These are phyloP conservation scores for Saccharomycopsis sp. DNA, from an alignment of 805 yeast species.

Conservation along the genomic window DNA sequence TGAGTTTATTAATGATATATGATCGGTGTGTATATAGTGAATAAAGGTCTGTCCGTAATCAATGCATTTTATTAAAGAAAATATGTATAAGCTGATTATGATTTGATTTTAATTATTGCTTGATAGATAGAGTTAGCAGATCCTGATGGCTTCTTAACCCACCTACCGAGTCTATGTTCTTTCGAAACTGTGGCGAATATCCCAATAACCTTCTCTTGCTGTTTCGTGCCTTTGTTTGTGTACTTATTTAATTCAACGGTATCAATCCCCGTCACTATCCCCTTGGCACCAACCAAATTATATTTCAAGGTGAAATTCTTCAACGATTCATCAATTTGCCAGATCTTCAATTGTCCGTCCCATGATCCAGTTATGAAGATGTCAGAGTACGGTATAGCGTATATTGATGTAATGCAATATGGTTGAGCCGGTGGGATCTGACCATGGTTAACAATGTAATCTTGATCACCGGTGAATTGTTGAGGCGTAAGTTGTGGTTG, in stretches of 20 bases:
- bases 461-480: constrained; percentile 48
- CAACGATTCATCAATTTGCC: constrained; percentile 65
- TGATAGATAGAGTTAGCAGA: constrained; percentile 70
- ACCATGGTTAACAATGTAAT: constrained; percentile 8
- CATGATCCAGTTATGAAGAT: constrained; percentile 84
- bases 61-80: background rate
- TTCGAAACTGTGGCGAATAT: constrained; percentile 67
- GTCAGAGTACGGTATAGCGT: constrained; percentile 80
- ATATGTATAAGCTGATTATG: constrained; percentile 3
- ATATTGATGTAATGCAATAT: constrained; percentile 75
- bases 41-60: background rate
- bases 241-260: constrained; percentile 32
- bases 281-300: constrained; percentile 51
- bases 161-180: constrained; percentile 86
- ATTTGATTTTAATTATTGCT: constrained; percentile 31
- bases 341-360: constrained; percentile 68
- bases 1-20: constrained; percentile 1
- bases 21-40: background rate
- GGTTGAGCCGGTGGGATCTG: constrained; percentile 68
- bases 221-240: constrained; percentile 30
- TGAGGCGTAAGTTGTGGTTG: constrained; percentile 42
- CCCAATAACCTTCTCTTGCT: constrained; percentile 44
- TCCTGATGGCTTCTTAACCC: constrained; percentile 58
- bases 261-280: constrained; percentile 62
- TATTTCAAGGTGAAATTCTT: constrained; percentile 56